phyloP scores from a whole-genome alignment of 1,284 basidiomycete species.

The Phlebopus sp. region DNA sequence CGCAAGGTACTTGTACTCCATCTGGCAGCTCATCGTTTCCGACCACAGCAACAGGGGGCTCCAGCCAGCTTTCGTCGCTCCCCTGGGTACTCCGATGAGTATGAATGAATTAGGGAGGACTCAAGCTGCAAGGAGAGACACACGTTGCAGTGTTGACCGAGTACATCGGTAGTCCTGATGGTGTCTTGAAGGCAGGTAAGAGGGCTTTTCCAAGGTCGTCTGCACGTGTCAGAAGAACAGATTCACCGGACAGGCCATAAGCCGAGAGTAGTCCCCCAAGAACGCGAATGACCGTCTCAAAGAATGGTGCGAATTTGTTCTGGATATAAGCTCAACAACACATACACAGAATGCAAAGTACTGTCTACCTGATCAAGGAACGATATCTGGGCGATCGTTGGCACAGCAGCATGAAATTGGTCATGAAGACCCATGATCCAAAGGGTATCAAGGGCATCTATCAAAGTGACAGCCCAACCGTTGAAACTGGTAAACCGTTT shows the following conservation, averaged over 20 bases:
- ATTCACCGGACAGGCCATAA: slow-evolving; percentile 62
- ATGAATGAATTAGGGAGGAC: background rate
- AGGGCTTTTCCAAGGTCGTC: slow-evolving; percentile 49
- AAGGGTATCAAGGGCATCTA: slow-evolving; percentile 76
- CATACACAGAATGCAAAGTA: background rate
- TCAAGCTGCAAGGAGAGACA: slow-evolving; percentile 8
- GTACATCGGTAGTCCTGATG: slow-evolving; percentile 48
- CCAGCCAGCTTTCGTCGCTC: slow-evolving; percentile 35
- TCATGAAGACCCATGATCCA: slow-evolving; percentile 64
- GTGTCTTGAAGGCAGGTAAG: slow-evolving; percentile 50
- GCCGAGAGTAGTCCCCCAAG: slow-evolving; percentile 71
- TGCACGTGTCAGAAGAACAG: slow-evolving; percentile 47
- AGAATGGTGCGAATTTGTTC: slow-evolving; percentile 50
- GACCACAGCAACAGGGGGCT: slow-evolving; percentile 37
- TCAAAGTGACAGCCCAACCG: slow-evolving; percentile 77
- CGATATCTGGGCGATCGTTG: slow-evolving; percentile 58
- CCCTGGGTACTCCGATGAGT: slow-evolving; percentile 24
- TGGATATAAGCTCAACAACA: slow-evolving; percentile 10
- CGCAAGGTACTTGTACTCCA: slow-evolving; percentile 65
- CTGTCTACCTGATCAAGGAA: slow-evolving; percentile 34
- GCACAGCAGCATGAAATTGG: slow-evolving; percentile 66
- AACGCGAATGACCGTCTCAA: slow-evolving; percentile 77
- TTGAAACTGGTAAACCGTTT: slow-evolving; percentile 45
- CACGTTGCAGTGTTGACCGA: slow-evolving; percentile 44
- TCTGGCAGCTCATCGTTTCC: slow-evolving; percentile 54